Evolutionary conservation across 2,329 filamentous ascomycete genomes (phyloP).

Genomic region (Shiraia sp.): DNA sequence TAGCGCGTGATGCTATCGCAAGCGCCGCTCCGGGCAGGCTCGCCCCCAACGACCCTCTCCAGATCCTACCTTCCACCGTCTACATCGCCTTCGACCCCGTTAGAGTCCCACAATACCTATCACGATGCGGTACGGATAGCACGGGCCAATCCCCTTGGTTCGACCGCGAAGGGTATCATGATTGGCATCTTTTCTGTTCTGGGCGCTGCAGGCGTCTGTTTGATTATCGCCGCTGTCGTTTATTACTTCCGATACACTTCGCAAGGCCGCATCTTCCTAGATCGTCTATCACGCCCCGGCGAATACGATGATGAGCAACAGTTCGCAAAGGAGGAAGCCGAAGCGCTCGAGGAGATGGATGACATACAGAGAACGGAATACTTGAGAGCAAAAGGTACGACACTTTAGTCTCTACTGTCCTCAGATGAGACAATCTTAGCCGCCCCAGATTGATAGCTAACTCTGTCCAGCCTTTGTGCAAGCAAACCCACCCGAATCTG

Average conservation of each 20-base stretch:
- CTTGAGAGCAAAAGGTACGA: conserved; percentile 86
- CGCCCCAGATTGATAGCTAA: conserved; percentile 6
- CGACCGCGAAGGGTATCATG: conserved; percentile 76
- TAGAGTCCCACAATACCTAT: conserved; percentile 20
- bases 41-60: conserved; percentile 40
- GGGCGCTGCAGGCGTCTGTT: conserved; percentile 84
- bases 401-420: background rate
- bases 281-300: conserved; percentile 88
- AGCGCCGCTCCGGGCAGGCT: conserved; percentile 27
- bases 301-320: conserved; percentile 98
- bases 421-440: background rate
- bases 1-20: conserved; percentile 37
- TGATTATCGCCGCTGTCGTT: conserved; percentile 76
- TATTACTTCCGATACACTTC: conserved; percentile 94
- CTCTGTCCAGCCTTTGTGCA: conserved; percentile 77
- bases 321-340: conserved; percentile 89
- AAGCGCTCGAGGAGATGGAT: conserved; percentile 94
- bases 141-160: conserved; percentile 45
- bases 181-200: conserved; percentile 95
- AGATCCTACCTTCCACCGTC: conserved; percentile 32
- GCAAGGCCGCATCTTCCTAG: conserved; percentile 86
- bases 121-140: conserved; percentile 31
- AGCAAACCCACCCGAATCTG: conserved; percentile 90
- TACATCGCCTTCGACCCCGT: conserved; percentile 25
- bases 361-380: conserved; percentile 90